Conservation (phyloP, 1,284 basidiomycete genomes). For the Ganoderma multipileum region DNA sequence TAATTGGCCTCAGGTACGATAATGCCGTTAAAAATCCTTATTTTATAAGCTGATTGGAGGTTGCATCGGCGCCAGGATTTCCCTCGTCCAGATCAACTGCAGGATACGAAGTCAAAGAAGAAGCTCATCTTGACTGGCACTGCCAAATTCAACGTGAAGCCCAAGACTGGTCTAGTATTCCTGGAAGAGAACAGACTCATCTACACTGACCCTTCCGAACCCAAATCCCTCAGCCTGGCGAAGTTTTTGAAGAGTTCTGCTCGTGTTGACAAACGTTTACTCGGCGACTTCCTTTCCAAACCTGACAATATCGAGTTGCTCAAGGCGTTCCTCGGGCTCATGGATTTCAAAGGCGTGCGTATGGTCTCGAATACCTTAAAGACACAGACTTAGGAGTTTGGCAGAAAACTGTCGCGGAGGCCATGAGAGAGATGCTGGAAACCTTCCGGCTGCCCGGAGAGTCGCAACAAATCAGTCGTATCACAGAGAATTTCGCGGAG, state of each 20-base stretch:
- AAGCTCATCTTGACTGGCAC: slow-evolving; percentile 87
- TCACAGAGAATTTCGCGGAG: slow-evolving; percentile 95
- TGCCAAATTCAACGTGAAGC: slow-evolving; percentile 93
- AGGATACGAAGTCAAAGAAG: slow-evolving; percentile 85
- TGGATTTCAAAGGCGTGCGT: slow-evolving; percentile 87
- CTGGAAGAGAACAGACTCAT: slow-evolving; percentile 90
- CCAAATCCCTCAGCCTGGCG: slow-evolving; percentile 73
- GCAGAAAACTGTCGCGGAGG: slow-evolving; percentile 94
- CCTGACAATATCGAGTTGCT: slow-evolving; percentile 89
- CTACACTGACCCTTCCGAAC: slow-evolving; percentile 65
- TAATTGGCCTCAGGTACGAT: slow-evolving; percentile 66
- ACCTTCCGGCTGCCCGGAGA: slow-evolving; percentile 96
- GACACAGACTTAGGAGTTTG: neutral
- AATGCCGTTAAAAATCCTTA: neutral
- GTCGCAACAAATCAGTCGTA: slow-evolving; percentile 92
- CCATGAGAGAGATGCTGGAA: slow-evolving; percentile 94
- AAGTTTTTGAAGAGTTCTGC: slow-evolving; percentile 88
- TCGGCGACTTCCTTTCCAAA: slow-evolving; percentile 94
- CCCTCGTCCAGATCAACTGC: slow-evolving; percentile 64
- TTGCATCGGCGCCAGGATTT: slow-evolving; percentile 51
- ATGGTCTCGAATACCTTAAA: neutral
- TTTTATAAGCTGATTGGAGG: neutral
- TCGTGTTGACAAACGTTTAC: slow-evolving; percentile 90
- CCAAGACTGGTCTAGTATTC: slow-evolving; percentile 91
- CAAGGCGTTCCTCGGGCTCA: slow-evolving; percentile 87